Evolutionary conservation across 1,284 basidiomycete genomes (phyloP).

Genomic region (Paramarasmius palmivorus): DNA sequence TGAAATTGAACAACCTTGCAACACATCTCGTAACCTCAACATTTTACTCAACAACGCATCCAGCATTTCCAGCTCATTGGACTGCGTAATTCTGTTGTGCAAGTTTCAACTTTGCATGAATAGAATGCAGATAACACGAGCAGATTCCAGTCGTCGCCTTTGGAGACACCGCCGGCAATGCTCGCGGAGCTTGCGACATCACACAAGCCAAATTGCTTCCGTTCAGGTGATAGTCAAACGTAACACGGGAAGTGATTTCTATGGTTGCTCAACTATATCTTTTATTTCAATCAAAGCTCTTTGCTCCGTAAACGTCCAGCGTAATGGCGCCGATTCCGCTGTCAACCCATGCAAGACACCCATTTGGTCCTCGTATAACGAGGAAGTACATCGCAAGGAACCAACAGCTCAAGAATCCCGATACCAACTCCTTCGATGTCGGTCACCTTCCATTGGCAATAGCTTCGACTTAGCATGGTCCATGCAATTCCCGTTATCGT

Average conservation of each 20-base stretch:
- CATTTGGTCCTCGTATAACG: conserved; percentile 21
- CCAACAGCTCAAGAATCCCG: conserved; percentile 23
- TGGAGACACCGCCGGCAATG: conserved; percentile 20
- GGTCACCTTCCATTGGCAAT: conserved; percentile 26
- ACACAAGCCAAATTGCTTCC: conserved; percentile 21
- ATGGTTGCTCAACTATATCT: conserved; percentile 11
- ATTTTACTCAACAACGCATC: conserved; percentile 28
- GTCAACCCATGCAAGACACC: conserved; percentile 23
- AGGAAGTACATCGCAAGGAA: conserved; percentile 23
- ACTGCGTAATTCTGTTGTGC: conserved; percentile 18
- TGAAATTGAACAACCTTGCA: conserved; percentile 25
- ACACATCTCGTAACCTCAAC: conserved; percentile 21
- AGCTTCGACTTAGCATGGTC: conserved; percentile 26
- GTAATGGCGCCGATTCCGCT: conserved; percentile 16
- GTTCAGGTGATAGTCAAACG: conserved; percentile 20
- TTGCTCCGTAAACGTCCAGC: conserved; percentile 27
- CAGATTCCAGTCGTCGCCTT: conserved; percentile 20
- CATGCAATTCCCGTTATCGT: conserved; percentile 27
- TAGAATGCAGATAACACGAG: conserved; percentile 24
- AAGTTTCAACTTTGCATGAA: conserved; percentile 28
- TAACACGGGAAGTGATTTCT: conserved; percentile 15
- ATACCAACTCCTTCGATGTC: conserved; percentile 12
- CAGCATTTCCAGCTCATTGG: conserved; percentile 30
- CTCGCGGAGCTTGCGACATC: conserved; percentile 23
- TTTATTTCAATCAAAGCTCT: conserved; percentile 28